Evolutionary conservation across 2,329 filamentous ascomycete genomes (phyloP), one percentile per base, ranked within the genome.

Genomic region (Hortaea werneckii): DNA sequence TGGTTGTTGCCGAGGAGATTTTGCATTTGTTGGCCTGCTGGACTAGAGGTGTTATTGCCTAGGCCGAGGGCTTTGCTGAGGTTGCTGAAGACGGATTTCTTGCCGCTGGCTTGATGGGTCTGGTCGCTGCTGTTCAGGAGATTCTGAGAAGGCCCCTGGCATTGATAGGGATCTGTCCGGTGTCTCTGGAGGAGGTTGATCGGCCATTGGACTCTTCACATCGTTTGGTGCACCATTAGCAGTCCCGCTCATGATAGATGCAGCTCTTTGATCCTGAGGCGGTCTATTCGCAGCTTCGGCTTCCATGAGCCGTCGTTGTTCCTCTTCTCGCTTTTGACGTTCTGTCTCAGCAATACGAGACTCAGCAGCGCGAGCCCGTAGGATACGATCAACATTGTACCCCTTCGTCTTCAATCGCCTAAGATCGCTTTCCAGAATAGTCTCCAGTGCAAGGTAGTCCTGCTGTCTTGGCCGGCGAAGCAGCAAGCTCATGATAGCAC

Each of bases 341-440:
- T 87, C 81, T 57, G 85, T 84, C 59, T 95, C 89, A 0, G 87
- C 88, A 53, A 96, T 81, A 43, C 86, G 79, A 5, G 87, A 86
- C 64, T 96, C 88, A 2, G 86, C 85, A 13, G 85, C 87, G 68
- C 94, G 94, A 44, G 83, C 83, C 34, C 87, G 80, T 20, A 98
- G 74, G 51, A 98, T 96, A 42, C 92, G 83, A 59, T 95, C 87
- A 35, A 98, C 92, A 55, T 98, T 96, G 72, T 95, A 96, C 1
- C 92, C 92, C 52, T 92, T 87, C 49, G 82, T 80, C 57, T 87
- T 82, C 37, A 98, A 70, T 43, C 89, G 82, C 40, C 85, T 77
- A 26, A 98, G 73, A 55, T 90, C 87, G 6, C 92, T 81, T 47
- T 85, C 90, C 34, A 98, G 70, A 51, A 98, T 83, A 44, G 87